Evolutionary conservation across 768 basidiomycete species (phyloP).

Genomic region (Rhizopogon roseolus): DNA sequence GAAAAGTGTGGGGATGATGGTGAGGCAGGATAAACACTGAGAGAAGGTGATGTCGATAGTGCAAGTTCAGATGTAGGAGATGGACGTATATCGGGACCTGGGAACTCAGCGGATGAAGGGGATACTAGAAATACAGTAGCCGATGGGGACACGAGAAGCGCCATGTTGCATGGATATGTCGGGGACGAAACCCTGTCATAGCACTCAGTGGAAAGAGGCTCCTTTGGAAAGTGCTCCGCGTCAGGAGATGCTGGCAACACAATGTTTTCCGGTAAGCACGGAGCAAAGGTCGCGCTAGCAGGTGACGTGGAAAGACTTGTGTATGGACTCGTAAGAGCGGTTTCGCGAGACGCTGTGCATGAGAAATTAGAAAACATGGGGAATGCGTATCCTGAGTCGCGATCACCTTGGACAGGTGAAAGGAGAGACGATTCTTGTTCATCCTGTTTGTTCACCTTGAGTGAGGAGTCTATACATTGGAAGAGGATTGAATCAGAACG

Average conservation of each 20-base stretch:
- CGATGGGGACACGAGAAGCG: background rate
- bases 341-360: constrained; percentile 20
- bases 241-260: constrained; percentile 21
- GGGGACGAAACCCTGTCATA: background rate
- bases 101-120: background rate
- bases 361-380: constrained; percentile 26
- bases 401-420: constrained; percentile 11
- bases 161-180: constrained; percentile 3
- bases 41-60: constrained; percentile 1
- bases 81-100: background rate
- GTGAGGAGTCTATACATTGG: background rate
- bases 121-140: background rate
- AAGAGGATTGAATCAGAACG: constrained; percentile 3
- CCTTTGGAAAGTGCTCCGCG: constrained; percentile 7
- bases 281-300: constrained; percentile 10
- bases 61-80: background rate
- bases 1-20: background rate
- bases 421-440: constrained; percentile 16
- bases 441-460: background rate
- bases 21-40: constrained; percentile 6
- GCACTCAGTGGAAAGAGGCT: background rate
- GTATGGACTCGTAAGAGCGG: constrained; percentile 17
- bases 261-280: constrained; percentile 20
- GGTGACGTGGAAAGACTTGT: constrained; percentile 20
- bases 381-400: constrained; percentile 20